Evolutionary conservation across 208 protist species (phyloP).

Genomic region (Wallacemonas collosoma): DNA sequence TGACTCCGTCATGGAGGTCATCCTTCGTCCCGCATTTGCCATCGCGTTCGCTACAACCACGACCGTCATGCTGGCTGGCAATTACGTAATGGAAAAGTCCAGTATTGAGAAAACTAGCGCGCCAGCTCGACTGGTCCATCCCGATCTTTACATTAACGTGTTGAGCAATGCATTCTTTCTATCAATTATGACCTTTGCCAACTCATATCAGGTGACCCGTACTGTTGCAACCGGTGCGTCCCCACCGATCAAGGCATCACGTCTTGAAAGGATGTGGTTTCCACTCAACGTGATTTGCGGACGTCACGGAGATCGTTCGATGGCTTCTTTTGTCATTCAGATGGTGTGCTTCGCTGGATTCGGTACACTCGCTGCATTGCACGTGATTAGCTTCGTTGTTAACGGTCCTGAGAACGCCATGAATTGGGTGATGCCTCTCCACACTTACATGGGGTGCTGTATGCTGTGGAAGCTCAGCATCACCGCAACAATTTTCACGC

Average conservation of each 20-base stretch:
- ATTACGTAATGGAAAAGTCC: slow-evolving; percentile 50
- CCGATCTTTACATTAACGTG: slow-evolving; percentile 31
- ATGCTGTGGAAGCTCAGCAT: slow-evolving; percentile 40
- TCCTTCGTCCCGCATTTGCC: slow-evolving; percentile 44
- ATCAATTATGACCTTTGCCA: slow-evolving; percentile 30
- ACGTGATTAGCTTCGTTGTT: slow-evolving; percentile 26
- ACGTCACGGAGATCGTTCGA: slow-evolving; percentile 28
- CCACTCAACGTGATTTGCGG: slow-evolving; percentile 42
- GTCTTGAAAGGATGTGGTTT: slow-evolving; percentile 33
- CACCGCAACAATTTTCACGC: slow-evolving; percentile 31
- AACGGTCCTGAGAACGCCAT: slow-evolving; percentile 31
- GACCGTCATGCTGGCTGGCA: slow-evolving; percentile 33
- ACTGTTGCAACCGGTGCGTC: slow-evolving; percentile 37
- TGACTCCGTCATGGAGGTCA: slow-evolving; percentile 40
- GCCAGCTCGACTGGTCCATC: slow-evolving; percentile 32
- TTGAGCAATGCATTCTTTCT: slow-evolving; percentile 38
- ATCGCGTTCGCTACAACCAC: slow-evolving; percentile 34
- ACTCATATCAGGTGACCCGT: slow-evolving; percentile 42
- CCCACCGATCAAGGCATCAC: slow-evolving; percentile 34
- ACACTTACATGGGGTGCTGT: slow-evolving; percentile 23
- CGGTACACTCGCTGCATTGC: slow-evolving; percentile 24
- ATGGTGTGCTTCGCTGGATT: slow-evolving; percentile 34
- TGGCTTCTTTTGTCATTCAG: slow-evolving; percentile 41
- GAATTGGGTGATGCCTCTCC: slow-evolving; percentile 34
- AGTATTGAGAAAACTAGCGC: slow-evolving; percentile 35